phyloP scores from a whole-genome alignment of 1,284 basidiomycete species.

The Fomitopsis pinicola region DNA sequence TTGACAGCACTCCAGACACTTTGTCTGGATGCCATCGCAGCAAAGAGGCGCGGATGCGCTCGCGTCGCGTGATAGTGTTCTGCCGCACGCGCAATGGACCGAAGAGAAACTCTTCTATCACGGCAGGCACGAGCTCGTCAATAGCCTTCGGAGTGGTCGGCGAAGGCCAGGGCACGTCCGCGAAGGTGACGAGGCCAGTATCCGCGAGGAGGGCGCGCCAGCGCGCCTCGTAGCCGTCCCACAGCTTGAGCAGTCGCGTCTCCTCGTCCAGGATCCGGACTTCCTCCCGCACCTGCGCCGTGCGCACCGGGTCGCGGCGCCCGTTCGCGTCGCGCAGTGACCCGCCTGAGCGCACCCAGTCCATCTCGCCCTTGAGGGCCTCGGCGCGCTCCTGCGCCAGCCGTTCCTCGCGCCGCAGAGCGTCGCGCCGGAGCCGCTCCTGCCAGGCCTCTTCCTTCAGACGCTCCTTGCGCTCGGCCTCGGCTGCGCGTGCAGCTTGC shows the following conservation, averaged over 20 bases:
- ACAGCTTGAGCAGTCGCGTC: constrained; percentile 31
- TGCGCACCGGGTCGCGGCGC: constrained; percentile 44
- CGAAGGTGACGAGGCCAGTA: constrained; percentile 29
- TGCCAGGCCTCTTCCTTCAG: constrained; percentile 6
- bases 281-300: constrained; percentile 39
- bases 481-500: not conserved
- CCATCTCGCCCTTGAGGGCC: constrained; percentile 42
- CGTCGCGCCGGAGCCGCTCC: constrained; percentile 10
- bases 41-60: constrained; percentile 54
- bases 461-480: not conserved
- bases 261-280: constrained; percentile 38
- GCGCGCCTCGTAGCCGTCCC: constrained; percentile 46
- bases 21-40: constrained; percentile 77
- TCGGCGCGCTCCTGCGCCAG: constrained; percentile 28
- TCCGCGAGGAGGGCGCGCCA: constrained; percentile 38
- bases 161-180: constrained; percentile 61
- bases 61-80: constrained; percentile 39
- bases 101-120: constrained; percentile 52
- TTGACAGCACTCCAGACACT: constrained; percentile 44
- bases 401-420: constrained; percentile 18
- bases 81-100: constrained; percentile 40
- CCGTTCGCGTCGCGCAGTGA: constrained; percentile 47
- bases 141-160: constrained; percentile 22
- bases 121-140: constrained; percentile 37
- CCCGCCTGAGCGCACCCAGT: constrained; percentile 57